phyloP scores from a whole-genome alignment of 2,329 filamentous ascomycete species.

The Coniochaeta ligniaria region DNA sequence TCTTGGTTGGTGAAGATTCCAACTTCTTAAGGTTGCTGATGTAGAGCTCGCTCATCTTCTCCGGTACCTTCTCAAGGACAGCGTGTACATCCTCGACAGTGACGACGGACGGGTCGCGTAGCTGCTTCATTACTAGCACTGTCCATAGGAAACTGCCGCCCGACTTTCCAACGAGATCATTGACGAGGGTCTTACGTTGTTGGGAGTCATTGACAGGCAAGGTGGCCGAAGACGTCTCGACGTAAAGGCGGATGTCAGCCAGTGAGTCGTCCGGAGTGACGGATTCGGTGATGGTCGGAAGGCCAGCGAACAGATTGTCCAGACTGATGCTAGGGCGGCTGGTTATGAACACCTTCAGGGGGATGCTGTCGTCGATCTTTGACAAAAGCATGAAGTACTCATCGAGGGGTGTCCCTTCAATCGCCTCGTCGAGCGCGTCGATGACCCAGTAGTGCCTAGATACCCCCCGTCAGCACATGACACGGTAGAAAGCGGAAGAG shows the following conservation, averaged over 20 bases:
- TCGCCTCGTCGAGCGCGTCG: not conserved
- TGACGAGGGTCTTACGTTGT: not conserved
- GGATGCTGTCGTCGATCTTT: not conserved
- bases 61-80: not conserved
- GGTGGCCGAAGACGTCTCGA: not conserved
- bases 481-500: not conserved
- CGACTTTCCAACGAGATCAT: not conserved
- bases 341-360: not conserved
- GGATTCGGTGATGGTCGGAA: not conserved
- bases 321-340: not conserved
- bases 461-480: not conserved
- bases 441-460: not conserved
- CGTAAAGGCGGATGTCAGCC: not conserved
- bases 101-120: not conserved
- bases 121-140: not conserved
- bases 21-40: not conserved
- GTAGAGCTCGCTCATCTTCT: not conserved
- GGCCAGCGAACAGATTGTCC: not conserved
- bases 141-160: not conserved
- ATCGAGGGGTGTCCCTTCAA: not conserved
- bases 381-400: not conserved
- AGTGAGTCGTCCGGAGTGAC: not conserved
- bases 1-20: not conserved
- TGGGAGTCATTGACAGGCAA: not conserved
- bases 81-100: not conserved